Base-by-base conservation (phyloP, 768 basidiomycete species). In the Kwoniella dendrophila region DNA sequence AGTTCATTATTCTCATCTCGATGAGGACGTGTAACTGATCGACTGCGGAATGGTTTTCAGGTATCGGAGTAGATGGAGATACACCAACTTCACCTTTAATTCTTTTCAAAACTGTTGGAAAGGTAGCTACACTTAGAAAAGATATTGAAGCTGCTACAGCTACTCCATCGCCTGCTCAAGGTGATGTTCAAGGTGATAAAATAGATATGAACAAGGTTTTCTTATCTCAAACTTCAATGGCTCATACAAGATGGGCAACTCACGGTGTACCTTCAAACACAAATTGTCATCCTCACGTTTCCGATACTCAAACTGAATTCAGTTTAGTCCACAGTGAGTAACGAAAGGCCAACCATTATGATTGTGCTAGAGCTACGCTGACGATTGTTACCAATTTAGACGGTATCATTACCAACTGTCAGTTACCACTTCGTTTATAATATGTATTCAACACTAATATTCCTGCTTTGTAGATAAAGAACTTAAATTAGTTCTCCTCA, bases 201-300 rank as follows among this genome's bases (percentile, higher is more conserved):
- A 72, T 92, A 70, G 85, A 95, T 78, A 87, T 89, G 62, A 81
- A 83, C 75, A 92, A 90, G 83, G 83, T 85, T 36, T 88, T 86
- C 80, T 76, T 91, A 53, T 86, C 88, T 41, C 93, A 97, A 81
- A 92, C 94, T 45, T 92, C 92, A 38, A 97, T 99, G 81, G 95
- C 95, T 12, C 96, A 99, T 82, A 99, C 96, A 12, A 90, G 96
- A 68, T 99, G 96, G 96, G 96, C 96, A 1, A 99, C 96, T 20
- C 96, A 99, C 77, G 96, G 96, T 36, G 85, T 87, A 20, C 94
- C 93, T 22, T 89, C 88, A 3, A 84, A 86, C 55, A 79, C 84
- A 72, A 99, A 99, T 81, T 98, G 95, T 82, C 96, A 99, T 80
- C 96, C 96, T 56, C 86, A 96, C 72, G 87, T 87, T 72, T 90